Evolutionary conservation across 208 protist genomes (phyloP), one percentile per base, ranked within the genome.

Genomic region (Leptomonas seymouri): DNA sequence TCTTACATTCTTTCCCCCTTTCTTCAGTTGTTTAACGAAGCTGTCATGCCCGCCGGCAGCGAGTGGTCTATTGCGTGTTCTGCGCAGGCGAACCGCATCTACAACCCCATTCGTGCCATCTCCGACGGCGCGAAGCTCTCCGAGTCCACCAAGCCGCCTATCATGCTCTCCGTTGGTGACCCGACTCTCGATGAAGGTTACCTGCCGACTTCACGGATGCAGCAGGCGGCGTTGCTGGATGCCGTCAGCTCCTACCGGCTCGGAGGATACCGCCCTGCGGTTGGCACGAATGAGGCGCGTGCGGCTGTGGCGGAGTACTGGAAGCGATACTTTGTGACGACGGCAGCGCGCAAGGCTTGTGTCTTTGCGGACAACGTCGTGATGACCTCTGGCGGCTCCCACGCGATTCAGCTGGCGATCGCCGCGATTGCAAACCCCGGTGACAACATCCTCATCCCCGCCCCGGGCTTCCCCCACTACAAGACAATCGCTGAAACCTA

Each of bases 391-490:
- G 95, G 94, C 27, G 91, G 78, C 66, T 97, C 92, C 12, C 93
- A 97, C 57, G 95, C 91, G 25, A 80, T 99, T 41, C 81, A 97
- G 51, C 67, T 98, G 48, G 84, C 82, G 42, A 82, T 98, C 51
- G 69, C 69, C 9, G 91, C 76, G 2, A 51, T 98, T 9, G 73
- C 70, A 36, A 89, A 97, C 72, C 67, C 61, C 25, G 93, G 93
- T 21, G 83, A 98, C 63, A 97, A 97, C 68, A 87, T 98, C 31
- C 85, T 98, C 23, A 48, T 98, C 18, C 94, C 94, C 30, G 64
- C 67, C 30, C 97, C 97, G 16, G 87, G 90, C 57, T 98, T 98
- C 74, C 89, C 95, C n/a, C 85, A 97, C 30, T 98, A 98, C 85
- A 73, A 93, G 34, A 93, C 90, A 31, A 76, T 97, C 16, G 91